Base-by-base conservation (phyloP, 2,329 filamentous ascomycete genomes). In the Scytalidium sp. region DNA sequence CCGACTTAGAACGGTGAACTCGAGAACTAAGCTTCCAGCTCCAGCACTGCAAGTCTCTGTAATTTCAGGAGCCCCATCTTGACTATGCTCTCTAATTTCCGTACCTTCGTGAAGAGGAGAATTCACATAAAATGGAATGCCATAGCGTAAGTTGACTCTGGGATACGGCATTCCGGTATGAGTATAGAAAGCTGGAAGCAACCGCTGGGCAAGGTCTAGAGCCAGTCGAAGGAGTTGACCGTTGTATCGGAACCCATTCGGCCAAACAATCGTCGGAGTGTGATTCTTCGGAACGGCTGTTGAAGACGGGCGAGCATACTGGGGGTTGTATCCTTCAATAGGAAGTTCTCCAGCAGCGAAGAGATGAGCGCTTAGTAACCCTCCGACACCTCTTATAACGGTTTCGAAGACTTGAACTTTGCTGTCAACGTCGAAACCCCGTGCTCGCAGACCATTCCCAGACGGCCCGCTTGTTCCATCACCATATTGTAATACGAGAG, bases 341-440 rank as follows among this genome's bases (percentile, higher is more conserved):
- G 94, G 94, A 49, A 99, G 71, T 50, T 96, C 91, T 27, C 92
- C 94, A 19, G 91, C 78, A 11, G 94, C 93, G 67, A 99, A 99
- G 40, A 97, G 73, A 71, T 99, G 94, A 2, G 93, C 91, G 63
- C 92, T 97, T 56, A 99, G 72, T 50, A 99, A 74, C 1, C 94
- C 94, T 13, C 94, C 94, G 42, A 96, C 81, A 15, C 93, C 94
- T 51, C 94, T 81, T 59, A 99, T 99, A 29, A 96, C 93, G 1
- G 93, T 97, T 73, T 99, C 94, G 64, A 99, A 99, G 36, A 99
- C 90, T 71, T 99, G 93, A 2, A 99, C 94, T 70, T 97, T 99
- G 73, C 92, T 96, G 69, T 99, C 93, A 39, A 96, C 75, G 67
- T 99, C 90, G 62, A 99, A 99, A 0, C 91, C 94, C 48, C 84